Base-by-base conservation (phyloP, 345 rosid species). In the Brassica cretica region DNA sequence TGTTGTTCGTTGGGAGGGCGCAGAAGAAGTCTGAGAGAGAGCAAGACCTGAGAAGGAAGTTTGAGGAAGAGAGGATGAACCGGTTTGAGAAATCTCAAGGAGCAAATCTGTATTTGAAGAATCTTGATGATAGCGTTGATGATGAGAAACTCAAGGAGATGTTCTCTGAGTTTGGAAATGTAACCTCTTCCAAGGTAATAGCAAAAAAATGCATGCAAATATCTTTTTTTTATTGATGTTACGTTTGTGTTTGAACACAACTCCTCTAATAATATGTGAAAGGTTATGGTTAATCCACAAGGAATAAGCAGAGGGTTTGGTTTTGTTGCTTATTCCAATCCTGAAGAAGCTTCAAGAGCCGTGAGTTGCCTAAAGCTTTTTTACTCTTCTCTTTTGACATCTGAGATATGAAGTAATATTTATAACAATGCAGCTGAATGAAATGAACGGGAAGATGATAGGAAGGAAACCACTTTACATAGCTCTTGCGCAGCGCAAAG, bases 241-340 rank as follows among this genome's bases (percentile, higher is more conserved):
- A 21, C 30, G 6, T 21, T 51, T 30, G 24, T 11, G 21, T 58
- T 4, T 67, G 66, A 59, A 59, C 64, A 59, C n/a, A 59, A 59
- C 2, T 59, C 32, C n/a, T 5, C n/a, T 59, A 59, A 68, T 53
- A 33, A n/a, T 72, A 59, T n/a, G 67, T 21, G 44, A 24, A 66
- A 91, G 91, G 87, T 91, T 58, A 83, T 89, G 92, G 64, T 85
- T 39, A 88, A 86, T 60, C 51, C 79, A 4, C 83, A 85, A 69
- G 94, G 94, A 7, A 19, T 84, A 39, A 88, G 93, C 76, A 88
- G 81, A 85, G 89, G 94, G 19, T 89, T 86, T 75, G 94, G 97
- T 55, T 89, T 91, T 78, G 94, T 89, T 81, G 90, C 94, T 15
- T 91, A 85, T 58, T 78, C 91, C 30, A 76, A 72, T 5, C 85